phyloP scores from a whole-genome alignment of 148 eudicot genomes.

The Vaccinium corymbosum region DNA sequence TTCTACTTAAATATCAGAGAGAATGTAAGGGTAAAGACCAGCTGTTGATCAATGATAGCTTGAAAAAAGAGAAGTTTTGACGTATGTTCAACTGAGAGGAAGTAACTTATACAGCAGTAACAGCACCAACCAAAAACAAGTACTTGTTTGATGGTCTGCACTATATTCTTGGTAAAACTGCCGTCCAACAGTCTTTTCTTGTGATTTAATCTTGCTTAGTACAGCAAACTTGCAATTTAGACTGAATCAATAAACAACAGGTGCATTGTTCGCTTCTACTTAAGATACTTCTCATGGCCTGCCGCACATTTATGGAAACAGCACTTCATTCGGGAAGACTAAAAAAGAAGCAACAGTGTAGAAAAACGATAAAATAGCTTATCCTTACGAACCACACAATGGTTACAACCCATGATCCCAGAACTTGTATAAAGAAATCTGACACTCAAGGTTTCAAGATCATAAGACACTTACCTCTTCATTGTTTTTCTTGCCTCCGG shows the following conservation, averaged over 20 bases:
- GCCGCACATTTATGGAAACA: background rate
- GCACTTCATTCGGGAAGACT: background rate
- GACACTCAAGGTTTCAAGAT: background rate
- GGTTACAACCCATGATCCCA: background rate
- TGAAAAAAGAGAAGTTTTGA: background rate
- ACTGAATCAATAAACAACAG: background rate
- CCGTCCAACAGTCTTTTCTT: background rate
- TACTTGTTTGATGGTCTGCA: background rate
- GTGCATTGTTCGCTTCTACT: background rate
- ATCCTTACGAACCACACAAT: background rate
- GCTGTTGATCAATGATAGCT: background rate
- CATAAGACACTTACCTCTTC: conserved; percentile 42
- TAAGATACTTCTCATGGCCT: background rate
- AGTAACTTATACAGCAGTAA: too few species aligned
- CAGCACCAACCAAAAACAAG: background rate
- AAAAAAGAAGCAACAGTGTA: background rate
- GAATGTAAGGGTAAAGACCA: background rate
- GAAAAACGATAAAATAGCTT: background rate
- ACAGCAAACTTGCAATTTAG: background rate
- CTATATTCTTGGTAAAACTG: background rate
- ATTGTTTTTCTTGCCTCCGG: conserved; percentile 56
- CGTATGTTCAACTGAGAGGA: background rate
- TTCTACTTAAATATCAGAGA: background rate
- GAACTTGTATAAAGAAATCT: background rate
- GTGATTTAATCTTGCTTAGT: background rate